Base-by-base conservation (phyloP, 2,329 filamentous ascomycete species). In the Apiospora malaysiana region DNA sequence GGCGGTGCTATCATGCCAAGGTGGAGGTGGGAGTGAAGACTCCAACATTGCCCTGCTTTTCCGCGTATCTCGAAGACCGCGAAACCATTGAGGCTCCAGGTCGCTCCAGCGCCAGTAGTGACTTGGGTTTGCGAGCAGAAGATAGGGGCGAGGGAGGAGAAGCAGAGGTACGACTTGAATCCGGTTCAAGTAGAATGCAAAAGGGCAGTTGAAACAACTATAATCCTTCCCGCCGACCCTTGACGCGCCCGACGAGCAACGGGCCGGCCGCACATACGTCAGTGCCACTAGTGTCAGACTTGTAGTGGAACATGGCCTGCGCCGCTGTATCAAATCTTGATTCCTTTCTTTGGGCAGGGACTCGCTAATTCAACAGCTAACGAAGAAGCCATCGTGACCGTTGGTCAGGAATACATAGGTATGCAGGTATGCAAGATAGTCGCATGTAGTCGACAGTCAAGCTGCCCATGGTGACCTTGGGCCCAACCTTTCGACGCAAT, bases 1-100 rank as follows among this genome's bases (percentile, higher is more conserved):
- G 32, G 56, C 56, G 18, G 56, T 63, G 56, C 32, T 63, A 37
- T 63, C 56, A 40, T 40, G 27, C 56, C 56, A 40, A 37, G 56
- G 56, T 40, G 27, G 56, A 63, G 56, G 56, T 40, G 56, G 32
- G 21, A 63, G 56, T n/a, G 56, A 63, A 63, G 56, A 40, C 56
- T 40, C 56, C 56, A 63, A 63, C 56, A 63, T 63, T 40, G 56
- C 56, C 56, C 32, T 63, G 56, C 56, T 63, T 40, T 63, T 63
- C 56, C 56, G 56, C 32, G 32, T 63, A 63, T 40, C 56, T 63
- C 56, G 56, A n/a, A 9, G 32, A 63, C 14, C 56, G 56, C 56
- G 32, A 37, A 63, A 63, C 56, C 56, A 63, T 63, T 63, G 32
- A 32, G 56, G 27, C 56, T 63, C 56, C 56, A 63, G 32, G 56